Conservation (phyloP, 163 green algal species). For the Chlorella variabilis region DNA sequence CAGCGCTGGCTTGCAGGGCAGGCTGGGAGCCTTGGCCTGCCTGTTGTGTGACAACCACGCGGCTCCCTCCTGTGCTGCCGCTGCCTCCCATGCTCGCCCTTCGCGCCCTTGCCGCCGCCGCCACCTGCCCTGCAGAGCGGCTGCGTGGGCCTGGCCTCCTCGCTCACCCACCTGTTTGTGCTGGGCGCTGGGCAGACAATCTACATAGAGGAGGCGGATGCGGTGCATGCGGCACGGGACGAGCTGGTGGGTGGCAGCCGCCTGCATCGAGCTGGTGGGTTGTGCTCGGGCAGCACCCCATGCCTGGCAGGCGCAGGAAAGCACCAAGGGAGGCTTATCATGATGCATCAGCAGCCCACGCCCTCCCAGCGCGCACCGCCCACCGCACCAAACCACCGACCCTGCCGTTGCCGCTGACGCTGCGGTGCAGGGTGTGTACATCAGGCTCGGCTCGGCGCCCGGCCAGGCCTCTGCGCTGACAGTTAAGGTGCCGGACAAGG, state of each 20-base stretch:
- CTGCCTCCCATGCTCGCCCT: background rate
- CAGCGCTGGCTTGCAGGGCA: too few species aligned
- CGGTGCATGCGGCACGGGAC: background rate
- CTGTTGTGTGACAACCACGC: background rate
- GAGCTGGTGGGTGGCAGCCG: background rate
- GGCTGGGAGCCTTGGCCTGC: background rate
- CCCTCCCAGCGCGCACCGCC: too few species aligned
- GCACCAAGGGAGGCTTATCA: too few species aligned
- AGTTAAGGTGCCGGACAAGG: background rate
- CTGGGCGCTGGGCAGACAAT: conserved; percentile 28
- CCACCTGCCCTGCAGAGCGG: background rate
- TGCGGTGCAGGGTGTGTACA: too few species aligned
- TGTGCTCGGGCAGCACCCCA: too few species aligned
- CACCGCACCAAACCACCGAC: too few species aligned
- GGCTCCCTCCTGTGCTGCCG: background rate
- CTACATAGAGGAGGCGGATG: background rate
- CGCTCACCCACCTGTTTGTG: conserved; percentile 13
- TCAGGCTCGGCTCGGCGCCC: background rate
- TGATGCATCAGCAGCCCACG: too few species aligned
- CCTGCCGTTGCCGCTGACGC: too few species aligned
- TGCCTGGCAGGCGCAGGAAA: too few species aligned
- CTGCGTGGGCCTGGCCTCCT: conserved; percentile 18
- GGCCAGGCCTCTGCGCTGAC: background rate
- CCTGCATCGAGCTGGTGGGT: too few species aligned
- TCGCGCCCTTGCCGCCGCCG: too few species aligned